Conservation (phyloP, 352 stramenopile species). For the Pythium utonaiense region DNA sequence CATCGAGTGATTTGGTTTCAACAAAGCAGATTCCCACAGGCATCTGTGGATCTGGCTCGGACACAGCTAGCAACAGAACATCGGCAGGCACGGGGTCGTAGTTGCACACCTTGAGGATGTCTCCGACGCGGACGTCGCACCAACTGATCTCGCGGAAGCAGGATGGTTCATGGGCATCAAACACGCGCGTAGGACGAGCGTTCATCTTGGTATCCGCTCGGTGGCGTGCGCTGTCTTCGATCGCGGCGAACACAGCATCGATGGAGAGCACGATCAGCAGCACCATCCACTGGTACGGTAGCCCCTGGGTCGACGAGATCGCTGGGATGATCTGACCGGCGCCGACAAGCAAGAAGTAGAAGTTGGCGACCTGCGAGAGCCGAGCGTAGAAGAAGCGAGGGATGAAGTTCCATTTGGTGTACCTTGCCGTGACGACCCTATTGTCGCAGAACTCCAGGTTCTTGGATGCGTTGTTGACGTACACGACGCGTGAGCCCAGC, state of each 20-base stretch:
- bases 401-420: slow-evolving; percentile 87
- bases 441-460: slow-evolving; percentile 82
- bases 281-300: slow-evolving; percentile 88
- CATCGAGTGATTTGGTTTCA: slow-evolving; percentile 85
- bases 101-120: slow-evolving; percentile 86
- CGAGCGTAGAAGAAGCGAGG: slow-evolving; percentile 81
- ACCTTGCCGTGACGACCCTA: slow-evolving; percentile 80
- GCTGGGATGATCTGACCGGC: slow-evolving; percentile 80
- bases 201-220: slow-evolving; percentile 83
- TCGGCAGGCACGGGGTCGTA: slow-evolving; percentile 85
- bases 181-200: slow-evolving; percentile 53
- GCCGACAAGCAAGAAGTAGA: slow-evolving; percentile 89
- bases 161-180: slow-evolving; percentile 38
- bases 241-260: slow-evolving; percentile 79
- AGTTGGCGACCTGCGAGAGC: slow-evolving; percentile 84
- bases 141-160: slow-evolving; percentile 58
- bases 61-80: slow-evolving; percentile 70
- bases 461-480: slow-evolving; percentile 58
- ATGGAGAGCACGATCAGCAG: slow-evolving; percentile 81
- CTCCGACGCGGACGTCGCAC: slow-evolving; percentile 64
- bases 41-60: slow-evolving; percentile 49
- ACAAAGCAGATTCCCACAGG: slow-evolving; percentile 83
- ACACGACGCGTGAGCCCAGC: slow-evolving; percentile 56
- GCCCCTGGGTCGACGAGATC: slow-evolving; percentile 80
- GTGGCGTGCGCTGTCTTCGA: slow-evolving; percentile 80